Conservation (phyloP, 805 yeast species). For the Myxozyma neotropica region DNA sequence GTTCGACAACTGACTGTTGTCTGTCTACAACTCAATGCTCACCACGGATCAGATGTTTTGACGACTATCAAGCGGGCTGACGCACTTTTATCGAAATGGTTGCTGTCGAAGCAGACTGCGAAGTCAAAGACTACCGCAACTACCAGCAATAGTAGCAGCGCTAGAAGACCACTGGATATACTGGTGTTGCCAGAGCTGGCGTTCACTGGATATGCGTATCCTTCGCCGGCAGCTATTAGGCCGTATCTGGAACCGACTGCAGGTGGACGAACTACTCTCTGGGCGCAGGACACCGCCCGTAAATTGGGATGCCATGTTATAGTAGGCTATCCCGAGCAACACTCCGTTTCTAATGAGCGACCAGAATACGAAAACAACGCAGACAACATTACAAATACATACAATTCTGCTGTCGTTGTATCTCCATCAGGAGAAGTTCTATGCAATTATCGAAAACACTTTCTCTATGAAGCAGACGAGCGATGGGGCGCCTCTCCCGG, state of each 20-base stretch:
- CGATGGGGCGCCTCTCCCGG: constrained; percentile 77
- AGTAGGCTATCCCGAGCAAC: constrained; percentile 77
- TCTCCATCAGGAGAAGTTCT: constrained; percentile 60
- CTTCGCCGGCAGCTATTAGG: constrained; percentile 48
- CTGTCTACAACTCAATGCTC: constrained; percentile 26
- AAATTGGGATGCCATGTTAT: constrained; percentile 42
- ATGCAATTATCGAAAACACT: constrained; percentile 73
- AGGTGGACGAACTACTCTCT: constrained; percentile 53
- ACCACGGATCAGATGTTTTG: constrained; percentile 24
- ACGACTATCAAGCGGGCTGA: constrained; percentile 20
- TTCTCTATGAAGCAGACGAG: constrained; percentile 76
- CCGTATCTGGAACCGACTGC: constrained; percentile 60
- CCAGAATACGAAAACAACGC: neutral
- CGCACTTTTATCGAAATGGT: constrained; percentile 5
- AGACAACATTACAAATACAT: constrained; percentile 44
- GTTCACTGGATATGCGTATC: constrained; percentile 70
- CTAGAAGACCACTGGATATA: constrained; percentile 50
- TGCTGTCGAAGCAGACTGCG: neutral
- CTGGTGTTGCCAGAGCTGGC: constrained; percentile 82
- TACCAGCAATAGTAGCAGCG: neutral
- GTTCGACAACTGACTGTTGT: constrained; percentile 18
- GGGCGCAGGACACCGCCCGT: constrained; percentile 53
- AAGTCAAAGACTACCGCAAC: neutral
- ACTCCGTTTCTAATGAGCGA: no score
- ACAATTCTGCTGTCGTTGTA: constrained; percentile 72